A percentile compares a stretch with the other conserved stretches of the same genome.
Conservation (phyloP, 108 stramenopile species). For the Nitzschia palea region DNA sequence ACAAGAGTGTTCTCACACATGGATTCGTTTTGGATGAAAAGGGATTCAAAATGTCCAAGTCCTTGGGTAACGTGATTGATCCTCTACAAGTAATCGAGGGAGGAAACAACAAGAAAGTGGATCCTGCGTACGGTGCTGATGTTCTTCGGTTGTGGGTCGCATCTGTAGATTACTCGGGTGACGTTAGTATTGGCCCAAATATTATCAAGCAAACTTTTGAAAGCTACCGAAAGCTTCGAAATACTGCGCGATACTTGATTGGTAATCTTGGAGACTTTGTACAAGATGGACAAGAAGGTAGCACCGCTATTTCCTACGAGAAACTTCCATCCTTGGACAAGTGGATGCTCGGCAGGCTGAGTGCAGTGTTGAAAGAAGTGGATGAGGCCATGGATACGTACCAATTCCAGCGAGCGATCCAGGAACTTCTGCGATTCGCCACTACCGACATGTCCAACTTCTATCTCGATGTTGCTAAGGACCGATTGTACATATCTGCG, state of each 20-base stretch:
- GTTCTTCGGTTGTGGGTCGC: conserved; percentile 98
- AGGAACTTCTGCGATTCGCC: conserved; percentile 89
- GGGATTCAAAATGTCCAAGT: conserved; percentile 99
- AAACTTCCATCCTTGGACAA: conserved; percentile 92
- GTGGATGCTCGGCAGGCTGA: conserved; percentile 91
- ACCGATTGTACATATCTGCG: conserved; percentile 93
- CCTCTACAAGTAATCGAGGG: conserved; percentile 95
- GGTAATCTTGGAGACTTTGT: conserved; percentile 93
- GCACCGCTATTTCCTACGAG: conserved; percentile 76
- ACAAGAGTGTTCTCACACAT: conserved; percentile 96
- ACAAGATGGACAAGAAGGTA: conserved; percentile 47
- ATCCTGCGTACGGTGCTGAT: conserved; percentile 98
- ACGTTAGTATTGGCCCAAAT: conserved; percentile 89
- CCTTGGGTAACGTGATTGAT: conserved; percentile 96
- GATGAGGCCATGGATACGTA: conserved; percentile 85
- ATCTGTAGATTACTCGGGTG: conserved; percentile 93
- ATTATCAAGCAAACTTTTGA: conserved; percentile 97
- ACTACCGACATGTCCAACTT: conserved; percentile 94
- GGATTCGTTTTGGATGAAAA: conserved; percentile 98
- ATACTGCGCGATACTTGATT: conserved; percentile 93
- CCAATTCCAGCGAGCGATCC: conserved; percentile 83
- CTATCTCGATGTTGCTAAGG: conserved; percentile 97
- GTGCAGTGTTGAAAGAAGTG: conserved; percentile 77
- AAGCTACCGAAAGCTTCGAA: conserved; percentile 93
- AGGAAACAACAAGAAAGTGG: conserved; percentile 91